phyloP scores from a whole-genome alignment of 164 flowering plant species.

The Dillenia turbinata region DNA sequence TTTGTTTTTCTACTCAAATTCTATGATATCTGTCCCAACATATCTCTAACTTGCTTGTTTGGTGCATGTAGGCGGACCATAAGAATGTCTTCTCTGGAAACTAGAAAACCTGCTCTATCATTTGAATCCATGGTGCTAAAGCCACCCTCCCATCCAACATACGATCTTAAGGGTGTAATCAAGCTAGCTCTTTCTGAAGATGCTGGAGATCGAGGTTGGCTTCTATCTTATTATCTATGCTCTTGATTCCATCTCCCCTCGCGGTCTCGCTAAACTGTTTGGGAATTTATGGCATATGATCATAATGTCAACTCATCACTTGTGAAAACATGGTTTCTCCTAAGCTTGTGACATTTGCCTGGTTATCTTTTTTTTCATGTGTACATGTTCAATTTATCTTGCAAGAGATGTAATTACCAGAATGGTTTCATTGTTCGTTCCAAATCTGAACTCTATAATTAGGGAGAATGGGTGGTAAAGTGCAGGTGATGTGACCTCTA shows the following conservation, averaged over 20 bases:
- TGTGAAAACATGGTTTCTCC: no score
- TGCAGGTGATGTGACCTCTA: constrained; percentile 88
- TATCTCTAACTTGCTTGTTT: no score
- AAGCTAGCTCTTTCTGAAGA: constrained; percentile 82
- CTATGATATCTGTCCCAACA: no score
- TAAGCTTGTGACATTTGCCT: no score
- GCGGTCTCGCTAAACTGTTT: neutral
- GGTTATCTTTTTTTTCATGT: no score
- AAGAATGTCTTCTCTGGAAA: constrained; percentile 30
- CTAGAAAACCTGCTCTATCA: constrained; percentile 11
- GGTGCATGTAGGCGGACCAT: constrained; percentile 14
- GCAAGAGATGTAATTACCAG: no score
- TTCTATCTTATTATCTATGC: neutral
- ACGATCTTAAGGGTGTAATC: constrained; percentile 71
- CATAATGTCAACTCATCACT: no score
- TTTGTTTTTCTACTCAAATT: no score
- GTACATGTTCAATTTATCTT: neutral
- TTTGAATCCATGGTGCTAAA: constrained; percentile 29
- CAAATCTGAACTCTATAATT: neutral
- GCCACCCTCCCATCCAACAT: constrained; percentile 74
- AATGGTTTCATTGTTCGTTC: no score
- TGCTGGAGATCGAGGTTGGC: constrained; percentile 53
- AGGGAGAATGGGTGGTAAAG: neutral
- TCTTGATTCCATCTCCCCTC: neutral
- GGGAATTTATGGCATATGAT: no score